phyloP scores from a whole-genome alignment of 1,284 basidiomycete species.

The Polyporus tsugae region DNA sequence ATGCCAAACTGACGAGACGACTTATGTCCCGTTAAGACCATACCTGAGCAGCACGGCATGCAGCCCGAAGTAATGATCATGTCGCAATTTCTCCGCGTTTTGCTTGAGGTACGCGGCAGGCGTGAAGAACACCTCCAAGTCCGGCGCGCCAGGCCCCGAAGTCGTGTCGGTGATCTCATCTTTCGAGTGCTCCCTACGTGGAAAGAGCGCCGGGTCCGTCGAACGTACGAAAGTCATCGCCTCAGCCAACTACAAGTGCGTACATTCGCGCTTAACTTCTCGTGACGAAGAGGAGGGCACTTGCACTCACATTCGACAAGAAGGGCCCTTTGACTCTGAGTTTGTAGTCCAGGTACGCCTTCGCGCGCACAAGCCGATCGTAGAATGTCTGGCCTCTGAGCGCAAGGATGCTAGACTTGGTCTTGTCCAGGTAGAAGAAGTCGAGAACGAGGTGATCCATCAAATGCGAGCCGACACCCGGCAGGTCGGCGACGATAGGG shows the following conservation, averaged over 20 bases:
- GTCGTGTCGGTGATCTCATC: constrained; percentile 55
- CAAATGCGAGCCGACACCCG: constrained; percentile 67
- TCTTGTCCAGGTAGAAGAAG: constrained; percentile 59
- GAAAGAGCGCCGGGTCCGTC: neutral
- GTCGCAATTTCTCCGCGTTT: constrained; percentile 27
- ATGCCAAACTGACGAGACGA: neutral
- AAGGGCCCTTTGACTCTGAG: constrained; percentile 50
- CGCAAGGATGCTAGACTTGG: constrained; percentile 37
- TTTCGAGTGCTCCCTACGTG: constrained; percentile 25
- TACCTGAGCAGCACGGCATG: constrained; percentile 39
- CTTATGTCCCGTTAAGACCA: neutral
- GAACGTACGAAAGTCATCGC: neutral
- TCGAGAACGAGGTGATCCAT: constrained; percentile 64
- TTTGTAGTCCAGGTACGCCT: constrained; percentile 53
- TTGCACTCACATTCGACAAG: constrained; percentile 61
- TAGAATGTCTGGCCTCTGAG: constrained; percentile 46
- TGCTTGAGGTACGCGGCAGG: constrained; percentile 52
- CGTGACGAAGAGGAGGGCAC: constrained; percentile 50
- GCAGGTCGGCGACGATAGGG: constrained; percentile 58
- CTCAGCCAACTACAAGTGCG: neutral
- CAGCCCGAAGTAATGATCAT: constrained; percentile 40
- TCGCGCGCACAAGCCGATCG: constrained; percentile 46
- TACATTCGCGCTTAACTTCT: neutral
- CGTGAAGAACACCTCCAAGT: constrained; percentile 64
- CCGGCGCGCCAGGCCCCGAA: constrained; percentile 62